phyloP scores from a whole-genome alignment of 176 grass and related monocot species.

The Typha latifolia region DNA sequence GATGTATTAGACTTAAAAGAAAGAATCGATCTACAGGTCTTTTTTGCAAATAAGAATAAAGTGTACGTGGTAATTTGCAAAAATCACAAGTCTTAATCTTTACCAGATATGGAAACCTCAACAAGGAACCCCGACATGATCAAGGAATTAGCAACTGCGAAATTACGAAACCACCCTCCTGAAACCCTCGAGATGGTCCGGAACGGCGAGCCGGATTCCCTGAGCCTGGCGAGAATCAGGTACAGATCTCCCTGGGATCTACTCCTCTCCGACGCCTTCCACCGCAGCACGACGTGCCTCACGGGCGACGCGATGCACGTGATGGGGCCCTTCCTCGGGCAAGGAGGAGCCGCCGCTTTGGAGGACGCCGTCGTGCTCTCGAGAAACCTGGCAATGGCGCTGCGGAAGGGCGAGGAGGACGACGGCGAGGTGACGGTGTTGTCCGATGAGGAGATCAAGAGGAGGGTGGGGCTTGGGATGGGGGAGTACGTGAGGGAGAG shows the following conservation, averaged over 20 bases:
- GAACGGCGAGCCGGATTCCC: no score
- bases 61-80: no score
- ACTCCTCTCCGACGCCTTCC: conserved; percentile 2
- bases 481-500: conserved; percentile 9
- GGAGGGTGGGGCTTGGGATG: no score
- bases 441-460: no score
- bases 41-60: no score
- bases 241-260: conserved; percentile 44
- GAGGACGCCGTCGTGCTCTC: conserved; percentile 42
- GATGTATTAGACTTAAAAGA: background rate
- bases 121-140: background rate
- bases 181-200: conserved; percentile 28
- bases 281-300: conserved; percentile 28
- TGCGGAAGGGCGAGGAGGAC: no score
- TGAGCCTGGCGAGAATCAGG: no score
- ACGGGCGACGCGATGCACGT: conserved; percentile 57
- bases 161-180: conserved; percentile 10
- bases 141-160: conserved; percentile 7
- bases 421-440: no score
- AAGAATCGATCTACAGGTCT: no score
- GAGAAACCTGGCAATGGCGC: background rate
- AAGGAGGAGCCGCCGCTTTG: conserved; percentile 32
- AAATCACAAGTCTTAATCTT: no score
- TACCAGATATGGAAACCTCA: no score
- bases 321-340: conserved; percentile 42